phyloP scores from a whole-genome alignment of 1,284 basidiomycete genomes.

The Heterobasidion parviporum region DNA sequence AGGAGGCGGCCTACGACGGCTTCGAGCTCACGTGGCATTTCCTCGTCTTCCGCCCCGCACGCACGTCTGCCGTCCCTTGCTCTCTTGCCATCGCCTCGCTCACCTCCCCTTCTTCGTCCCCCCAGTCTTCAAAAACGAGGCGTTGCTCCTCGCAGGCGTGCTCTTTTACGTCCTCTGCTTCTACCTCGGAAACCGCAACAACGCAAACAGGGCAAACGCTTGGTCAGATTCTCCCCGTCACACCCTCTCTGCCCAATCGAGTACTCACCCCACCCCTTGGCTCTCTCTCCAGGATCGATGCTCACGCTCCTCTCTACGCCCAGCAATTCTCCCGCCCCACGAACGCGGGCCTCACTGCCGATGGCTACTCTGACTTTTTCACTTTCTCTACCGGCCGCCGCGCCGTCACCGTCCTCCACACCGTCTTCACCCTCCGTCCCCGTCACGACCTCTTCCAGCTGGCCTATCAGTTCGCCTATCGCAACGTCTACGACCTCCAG shows the following conservation, averaged over 20 bases:
- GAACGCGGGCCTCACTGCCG: slow-evolving; percentile 40
- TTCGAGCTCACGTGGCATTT: slow-evolving; percentile 34
- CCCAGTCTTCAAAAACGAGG: slow-evolving; percentile 62
- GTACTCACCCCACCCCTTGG: not conserved
- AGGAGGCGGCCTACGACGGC: slow-evolving; percentile 43
- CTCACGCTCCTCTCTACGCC: slow-evolving; percentile 46
- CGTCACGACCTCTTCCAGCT: slow-evolving; percentile 75
- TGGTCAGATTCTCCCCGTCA: slow-evolving; percentile 32
- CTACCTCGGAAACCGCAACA: slow-evolving; percentile 46
- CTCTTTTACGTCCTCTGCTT: slow-evolving; percentile 46
- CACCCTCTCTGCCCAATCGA: slow-evolving; percentile 10
- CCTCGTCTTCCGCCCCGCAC: slow-evolving; percentile 74
- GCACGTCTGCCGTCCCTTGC: slow-evolving; percentile 30
- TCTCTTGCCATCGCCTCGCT: not conserved
- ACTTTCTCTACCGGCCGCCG: slow-evolving; percentile 81
- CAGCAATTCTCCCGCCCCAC: slow-evolving; percentile 63
- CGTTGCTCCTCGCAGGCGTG: slow-evolving; percentile 42
- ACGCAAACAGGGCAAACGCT: slow-evolving; percentile 44
- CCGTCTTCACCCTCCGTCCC: slow-evolving; percentile 68
- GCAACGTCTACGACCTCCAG: slow-evolving; percentile 67
- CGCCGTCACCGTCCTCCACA: slow-evolving; percentile 69
- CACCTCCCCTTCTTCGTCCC: not conserved
- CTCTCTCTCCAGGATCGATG: slow-evolving; percentile 38
- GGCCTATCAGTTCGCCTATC: slow-evolving; percentile 43
- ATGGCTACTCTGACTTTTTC: slow-evolving; percentile 76